A percentile compares a stretch with the other conserved stretches of the same genome.
These are phyloP conservation scores for Pseudozyma pruni DNA, from an alignment of 1,284 basidiomycete genomes.

Conservation along the genomic window DNA sequence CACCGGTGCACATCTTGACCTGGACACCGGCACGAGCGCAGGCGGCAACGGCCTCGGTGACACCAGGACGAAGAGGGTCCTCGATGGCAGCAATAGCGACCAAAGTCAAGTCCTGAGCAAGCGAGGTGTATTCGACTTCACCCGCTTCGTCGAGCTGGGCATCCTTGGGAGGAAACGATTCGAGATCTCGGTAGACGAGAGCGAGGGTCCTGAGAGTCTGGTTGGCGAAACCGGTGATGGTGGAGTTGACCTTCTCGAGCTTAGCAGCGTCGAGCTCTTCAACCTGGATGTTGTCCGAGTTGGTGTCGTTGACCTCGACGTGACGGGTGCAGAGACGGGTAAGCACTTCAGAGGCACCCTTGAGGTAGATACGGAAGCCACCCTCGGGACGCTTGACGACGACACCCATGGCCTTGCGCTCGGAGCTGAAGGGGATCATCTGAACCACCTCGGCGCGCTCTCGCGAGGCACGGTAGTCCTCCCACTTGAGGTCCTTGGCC, in stretches of 20 bases:
- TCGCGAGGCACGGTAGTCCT: slow-evolving; percentile 77
- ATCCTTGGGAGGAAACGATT: slow-evolving; percentile 80
- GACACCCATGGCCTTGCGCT: slow-evolving; percentile 95
- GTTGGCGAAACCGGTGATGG: slow-evolving; percentile 96
- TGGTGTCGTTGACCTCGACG: slow-evolving; percentile 74
- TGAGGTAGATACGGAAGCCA: slow-evolving; percentile 80
- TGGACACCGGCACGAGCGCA: slow-evolving; percentile 90
- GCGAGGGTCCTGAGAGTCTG: slow-evolving; percentile 93
- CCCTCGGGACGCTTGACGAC: slow-evolving; percentile 77
- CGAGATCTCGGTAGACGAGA: slow-evolving; percentile 88
- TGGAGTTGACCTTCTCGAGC: slow-evolving; percentile 82
- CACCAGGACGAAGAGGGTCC: slow-evolving; percentile 91
- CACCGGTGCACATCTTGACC: slow-evolving; percentile 99
- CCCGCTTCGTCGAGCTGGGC: slow-evolving; percentile 71
- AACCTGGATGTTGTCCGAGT: slow-evolving; percentile 67
- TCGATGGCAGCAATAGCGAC: slow-evolving; percentile 92
- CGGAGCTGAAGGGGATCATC: slow-evolving; percentile 93
- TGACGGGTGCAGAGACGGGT: slow-evolving; percentile 79
- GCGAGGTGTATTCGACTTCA: slow-evolving; percentile 77
- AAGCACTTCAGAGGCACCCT: slow-evolving; percentile 94
- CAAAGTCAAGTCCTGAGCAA: slow-evolving; percentile 81
- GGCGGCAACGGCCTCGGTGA: slow-evolving; percentile 84
- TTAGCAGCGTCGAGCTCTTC: slow-evolving; percentile 71
- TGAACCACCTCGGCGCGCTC: slow-evolving; percentile 79
- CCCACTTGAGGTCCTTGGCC: slow-evolving; percentile 87